A percentile compares a stretch with the other conserved stretches of the same genome.
Evolutionary conservation across 2,329 filamentous ascomycete species (phyloP).

Genomic region (Alternaria sp.): DNA sequence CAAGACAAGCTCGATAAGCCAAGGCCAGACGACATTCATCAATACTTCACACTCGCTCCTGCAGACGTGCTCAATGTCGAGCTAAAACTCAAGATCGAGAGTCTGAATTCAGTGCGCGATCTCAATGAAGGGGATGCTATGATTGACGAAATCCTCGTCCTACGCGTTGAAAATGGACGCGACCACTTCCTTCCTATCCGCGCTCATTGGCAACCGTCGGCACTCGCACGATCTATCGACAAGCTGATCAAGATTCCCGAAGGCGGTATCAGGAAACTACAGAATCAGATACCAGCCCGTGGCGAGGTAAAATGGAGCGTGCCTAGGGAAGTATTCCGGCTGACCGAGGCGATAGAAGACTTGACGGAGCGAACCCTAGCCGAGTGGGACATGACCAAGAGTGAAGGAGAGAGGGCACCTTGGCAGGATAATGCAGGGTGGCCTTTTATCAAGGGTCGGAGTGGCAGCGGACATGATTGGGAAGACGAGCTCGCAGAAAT

Average conservation of each 20-base stretch:
- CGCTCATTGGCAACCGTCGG: slow-evolving; percentile 80
- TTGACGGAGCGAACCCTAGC: slow-evolving; percentile 66
- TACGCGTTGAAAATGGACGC: slow-evolving; percentile 82
- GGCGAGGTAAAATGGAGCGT: slow-evolving; percentile 74
- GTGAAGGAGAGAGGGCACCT: slow-evolving; percentile 52
- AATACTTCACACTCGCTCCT: slow-evolving; percentile 75
- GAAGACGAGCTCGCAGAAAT: slow-evolving; percentile 56
- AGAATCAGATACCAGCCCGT: slow-evolving; percentile 60
- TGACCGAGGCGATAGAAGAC: slow-evolving; percentile 80
- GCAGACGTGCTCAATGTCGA: slow-evolving; percentile 80
- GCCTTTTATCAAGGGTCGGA: slow-evolving; percentile 61
- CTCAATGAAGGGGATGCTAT: slow-evolving; percentile 73
- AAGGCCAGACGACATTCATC: slow-evolving; percentile 40
- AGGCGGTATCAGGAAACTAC: slow-evolving; percentile 75
- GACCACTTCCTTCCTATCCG: slow-evolving; percentile 90
- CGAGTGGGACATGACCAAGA: slow-evolving; percentile 68
- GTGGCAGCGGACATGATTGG: slow-evolving; percentile 53
- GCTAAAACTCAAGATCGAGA: slow-evolving; percentile 72
- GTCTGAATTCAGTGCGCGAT: slow-evolving; percentile 68
- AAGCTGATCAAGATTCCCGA: slow-evolving; percentile 87
- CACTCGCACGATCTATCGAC: slow-evolving; percentile 84
- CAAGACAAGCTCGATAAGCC: slow-evolving; percentile 49
- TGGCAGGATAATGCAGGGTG: slow-evolving; percentile 65
- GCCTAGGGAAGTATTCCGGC: slow-evolving; percentile 85
- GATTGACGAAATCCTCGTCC: slow-evolving; percentile 86